phyloP scores from a whole-genome alignment of 2,329 filamentous ascomycete species.

The Cytospora paraplurivora region DNA sequence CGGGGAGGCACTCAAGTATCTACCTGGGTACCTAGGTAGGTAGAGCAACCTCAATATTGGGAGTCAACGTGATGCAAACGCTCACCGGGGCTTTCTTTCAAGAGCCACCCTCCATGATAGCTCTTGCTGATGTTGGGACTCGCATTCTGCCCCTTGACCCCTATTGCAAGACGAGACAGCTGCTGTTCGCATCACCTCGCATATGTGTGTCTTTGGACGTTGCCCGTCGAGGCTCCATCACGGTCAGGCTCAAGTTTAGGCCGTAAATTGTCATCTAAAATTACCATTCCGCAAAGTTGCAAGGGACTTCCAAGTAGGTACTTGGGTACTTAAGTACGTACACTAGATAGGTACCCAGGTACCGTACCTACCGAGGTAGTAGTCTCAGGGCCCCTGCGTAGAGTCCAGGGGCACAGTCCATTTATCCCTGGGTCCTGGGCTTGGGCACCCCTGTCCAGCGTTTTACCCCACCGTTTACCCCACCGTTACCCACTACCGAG shows the following conservation, averaged over 20 bases:
- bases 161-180: not conserved
- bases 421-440: not conserved
- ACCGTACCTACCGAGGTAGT: not conserved
- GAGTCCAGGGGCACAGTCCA: conserved; percentile 1
- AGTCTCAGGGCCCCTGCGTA: not conserved
- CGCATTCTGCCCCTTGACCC: not conserved
- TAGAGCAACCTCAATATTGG: no score
- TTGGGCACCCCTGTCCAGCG: not conserved
- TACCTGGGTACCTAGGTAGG: no score
- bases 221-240: not conserved
- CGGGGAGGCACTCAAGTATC: no score
- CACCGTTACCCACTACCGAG: conserved; percentile 11
- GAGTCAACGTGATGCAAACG: not conserved
- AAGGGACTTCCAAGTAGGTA: not conserved
- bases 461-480: not conserved
- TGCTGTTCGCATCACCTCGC: not conserved
- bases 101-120: not conserved
- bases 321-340: not conserved
- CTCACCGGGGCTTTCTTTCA: not conserved
- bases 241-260: not conserved
- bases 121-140: not conserved
- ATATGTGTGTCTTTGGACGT: not conserved
- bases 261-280: not conserved
- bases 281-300: not conserved
- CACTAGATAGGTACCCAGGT: no score